phyloP scores from a whole-genome alignment of 257 asterid genomes.

The Rhazya stricta region DNA sequence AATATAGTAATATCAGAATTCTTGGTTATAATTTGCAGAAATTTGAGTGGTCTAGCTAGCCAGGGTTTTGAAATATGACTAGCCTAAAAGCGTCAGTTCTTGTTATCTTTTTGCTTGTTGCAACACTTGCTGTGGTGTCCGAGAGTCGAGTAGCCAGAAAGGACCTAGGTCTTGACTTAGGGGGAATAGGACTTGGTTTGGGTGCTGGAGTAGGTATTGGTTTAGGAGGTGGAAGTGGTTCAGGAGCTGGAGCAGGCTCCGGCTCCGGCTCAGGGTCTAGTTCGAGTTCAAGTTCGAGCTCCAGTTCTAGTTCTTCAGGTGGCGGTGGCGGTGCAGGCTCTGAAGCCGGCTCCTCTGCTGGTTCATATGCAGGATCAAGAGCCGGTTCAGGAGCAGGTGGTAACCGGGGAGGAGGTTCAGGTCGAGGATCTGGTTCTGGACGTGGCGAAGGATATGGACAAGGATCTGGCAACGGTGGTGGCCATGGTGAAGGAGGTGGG shows the following conservation, averaged over 20 bases:
- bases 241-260: slow-evolving; percentile 57
- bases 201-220: slow-evolving; percentile 59
- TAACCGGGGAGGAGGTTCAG: slow-evolving; percentile 14
- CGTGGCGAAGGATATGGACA: slow-evolving; percentile 31
- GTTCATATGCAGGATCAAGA: slow-evolving; percentile 60
- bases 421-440: slow-evolving; percentile 26
- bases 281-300: slow-evolving; percentile 29
- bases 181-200: slow-evolving; percentile 40
- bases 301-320: slow-evolving; percentile 31
- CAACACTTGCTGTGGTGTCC: slow-evolving; percentile 35
- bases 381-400: slow-evolving; percentile 48
- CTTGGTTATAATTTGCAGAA: not conserved
- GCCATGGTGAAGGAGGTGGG: slow-evolving; percentile 53
- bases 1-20: not conserved
- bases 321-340: slow-evolving; percentile 42
- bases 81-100: slow-evolving; percentile 26
- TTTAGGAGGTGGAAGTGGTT: slow-evolving; percentile 56
- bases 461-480: slow-evolving; percentile 34
- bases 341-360: slow-evolving; percentile 62
- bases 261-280: slow-evolving; percentile 34
- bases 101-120: slow-evolving; percentile 23
- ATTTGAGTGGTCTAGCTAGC: not conserved
- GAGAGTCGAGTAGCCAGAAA: slow-evolving; percentile 44
- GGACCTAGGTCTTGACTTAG: slow-evolving; percentile 48
- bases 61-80: slow-evolving; percentile 24